Base-by-base conservation (phyloP, 192 early-diverging fungal species). In the Coemansia sp. region DNA sequence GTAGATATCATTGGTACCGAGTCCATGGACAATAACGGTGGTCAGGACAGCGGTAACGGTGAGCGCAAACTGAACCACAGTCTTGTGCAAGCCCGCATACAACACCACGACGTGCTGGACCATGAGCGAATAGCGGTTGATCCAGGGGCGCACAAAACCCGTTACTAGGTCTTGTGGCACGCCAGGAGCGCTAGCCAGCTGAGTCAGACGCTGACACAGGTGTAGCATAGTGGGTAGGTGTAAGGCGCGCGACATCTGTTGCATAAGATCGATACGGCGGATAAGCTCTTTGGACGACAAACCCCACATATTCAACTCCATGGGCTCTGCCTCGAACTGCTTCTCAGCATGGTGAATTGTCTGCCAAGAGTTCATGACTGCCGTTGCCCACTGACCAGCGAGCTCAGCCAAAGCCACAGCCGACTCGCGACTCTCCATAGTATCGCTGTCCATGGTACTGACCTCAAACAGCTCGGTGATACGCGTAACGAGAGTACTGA, bases 1-100 rank as follows among this genome's bases (percentile, higher is more conserved):
- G 63, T 89, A 89, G 33, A 82, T 78, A 63, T 90, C 88, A 47
- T 93, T 95, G 49, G 94, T 85, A 58, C 95, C 95, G 69, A 94
- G 95, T 16, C 97, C 97, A 49, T 95, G 89, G 50, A 87, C 87
- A 64, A 96, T 86, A 16, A 97, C 75, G 10, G 75, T 74, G 13
- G 80, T 77, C 21, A 82, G 72, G 4, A 70, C 44, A 0, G 64
- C 32, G 16, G 72, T 55, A 4, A 67, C 52, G 11, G 71, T 71
- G 68, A 82, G 59, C 9, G 80, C 80, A 72, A 96, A 76, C 70
- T 95, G 96, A 63, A 84, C 78, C 49, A 90, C 73, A 0, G 91
- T 76, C 62, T 87, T 87, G 84, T 97, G 95, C 67, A 86, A 78
- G 28, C 75, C 58, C 2, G 88, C 70, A 67, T 87, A 85, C 28